Evolutionary conservation across 2,329 filamentous ascomycete genomes (phyloP).

Genomic region (Trichophyton mentagrophytes): DNA sequence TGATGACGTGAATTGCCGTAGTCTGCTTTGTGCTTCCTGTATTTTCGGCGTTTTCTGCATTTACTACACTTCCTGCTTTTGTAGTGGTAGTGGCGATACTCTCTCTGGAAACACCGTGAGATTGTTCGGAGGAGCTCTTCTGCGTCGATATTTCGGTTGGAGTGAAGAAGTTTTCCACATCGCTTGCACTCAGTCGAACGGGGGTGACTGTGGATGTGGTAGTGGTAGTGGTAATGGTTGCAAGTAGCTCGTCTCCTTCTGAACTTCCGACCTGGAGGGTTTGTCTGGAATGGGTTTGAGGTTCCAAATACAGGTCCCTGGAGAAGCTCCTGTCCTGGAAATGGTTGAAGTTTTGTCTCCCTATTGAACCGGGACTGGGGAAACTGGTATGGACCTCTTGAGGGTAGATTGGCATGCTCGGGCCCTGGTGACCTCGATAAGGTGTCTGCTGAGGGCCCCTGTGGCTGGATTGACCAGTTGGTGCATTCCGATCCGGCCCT

Average conservation of each 20-base stretch:
- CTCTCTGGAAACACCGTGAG: not conserved
- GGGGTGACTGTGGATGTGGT: slow-evolving; percentile 5
- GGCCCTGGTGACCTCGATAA: not conserved
- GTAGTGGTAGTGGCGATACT: not conserved
- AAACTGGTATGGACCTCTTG: not conserved
- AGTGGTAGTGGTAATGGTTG: slow-evolving; percentile 30
- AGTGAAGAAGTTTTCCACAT: not conserved
- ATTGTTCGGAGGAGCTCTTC: not conserved
- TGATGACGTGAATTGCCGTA: not conserved
- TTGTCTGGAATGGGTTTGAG: not conserved
- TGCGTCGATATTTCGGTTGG: not conserved
- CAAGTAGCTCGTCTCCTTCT: not conserved
- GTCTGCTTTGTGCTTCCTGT: not conserved
- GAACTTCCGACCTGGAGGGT: not conserved
- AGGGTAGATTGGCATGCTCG: not conserved
- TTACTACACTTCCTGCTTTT: not conserved
- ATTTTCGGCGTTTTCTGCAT: not conserved
- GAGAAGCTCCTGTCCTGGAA: not conserved
- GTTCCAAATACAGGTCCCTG: not conserved
- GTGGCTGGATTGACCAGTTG: not conserved
- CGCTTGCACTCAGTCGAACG: not conserved
- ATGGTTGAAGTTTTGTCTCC: not conserved
- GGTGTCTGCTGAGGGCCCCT: not conserved
- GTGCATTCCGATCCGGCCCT: not conserved
- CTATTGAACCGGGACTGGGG: not conserved